A percentile compares a stretch with the other conserved stretches of the same genome.
Conservation (phyloP, 1,139 yeast genomes). For the Maudiozyma humilis region DNA sequence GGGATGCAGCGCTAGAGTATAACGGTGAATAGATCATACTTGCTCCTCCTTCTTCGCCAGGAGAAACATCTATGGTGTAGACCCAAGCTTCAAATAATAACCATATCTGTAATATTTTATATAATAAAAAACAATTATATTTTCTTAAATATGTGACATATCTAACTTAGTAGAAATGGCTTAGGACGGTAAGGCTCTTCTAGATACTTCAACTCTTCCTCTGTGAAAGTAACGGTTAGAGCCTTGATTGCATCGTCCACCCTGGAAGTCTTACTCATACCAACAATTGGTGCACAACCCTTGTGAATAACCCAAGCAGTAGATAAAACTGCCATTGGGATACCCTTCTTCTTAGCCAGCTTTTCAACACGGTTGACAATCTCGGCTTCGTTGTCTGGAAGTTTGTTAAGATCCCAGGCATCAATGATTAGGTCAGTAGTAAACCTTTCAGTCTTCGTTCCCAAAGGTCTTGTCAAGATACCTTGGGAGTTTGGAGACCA, state of each 20-base stretch:
- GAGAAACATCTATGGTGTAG: no score
- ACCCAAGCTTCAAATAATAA: no score
- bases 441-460: conserved; percentile 13
- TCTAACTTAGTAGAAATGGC: not conserved
- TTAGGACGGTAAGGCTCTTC: conserved; percentile 43
- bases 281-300: conserved; percentile 49
- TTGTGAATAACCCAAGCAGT: conserved; percentile 48
- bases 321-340: conserved; percentile 47
- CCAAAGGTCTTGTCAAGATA: conserved; percentile 37
- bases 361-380: conserved; percentile 48
- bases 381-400: conserved; percentile 29
- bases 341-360: conserved; percentile 38
- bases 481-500: conserved; percentile 48
- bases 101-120: no score
- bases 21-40: no score
- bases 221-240: conserved; percentile 36
- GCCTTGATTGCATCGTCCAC: conserved; percentile 48
- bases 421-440: conserved; percentile 14
- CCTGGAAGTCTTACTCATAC: conserved; percentile 31
- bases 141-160: no score
- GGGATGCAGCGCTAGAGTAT: conserved; percentile 39
- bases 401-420: conserved; percentile 12
- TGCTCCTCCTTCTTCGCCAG: no score
- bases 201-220: conserved; percentile 40
- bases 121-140: no score